These are phyloP conservation scores for Persicaria tinctoria DNA, from an alignment of 148 eudicot species.

Conservation along the genomic window DNA sequence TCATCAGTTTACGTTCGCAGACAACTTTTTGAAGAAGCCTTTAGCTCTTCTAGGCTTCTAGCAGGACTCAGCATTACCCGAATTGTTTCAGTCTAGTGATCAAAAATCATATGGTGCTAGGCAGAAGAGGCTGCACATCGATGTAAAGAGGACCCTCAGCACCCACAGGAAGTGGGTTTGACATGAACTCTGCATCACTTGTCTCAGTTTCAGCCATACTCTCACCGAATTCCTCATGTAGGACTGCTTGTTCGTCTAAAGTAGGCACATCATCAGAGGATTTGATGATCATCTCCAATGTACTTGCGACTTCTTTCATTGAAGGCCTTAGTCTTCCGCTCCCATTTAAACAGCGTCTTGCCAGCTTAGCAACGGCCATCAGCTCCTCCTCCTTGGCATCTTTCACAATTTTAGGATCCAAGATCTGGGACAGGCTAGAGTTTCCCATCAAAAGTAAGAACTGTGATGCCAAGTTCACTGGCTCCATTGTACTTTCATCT, in stretches of 20 bases:
- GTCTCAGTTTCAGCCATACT: too few species aligned
- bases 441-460: not conserved
- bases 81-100: too few species aligned
- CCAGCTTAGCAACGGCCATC: not conserved
- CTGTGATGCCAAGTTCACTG: conserved; percentile 1
- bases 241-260: not conserved
- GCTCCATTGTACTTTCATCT: not conserved
- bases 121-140: not conserved
- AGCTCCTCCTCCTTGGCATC: conserved; percentile 9
- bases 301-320: conserved; percentile 8
- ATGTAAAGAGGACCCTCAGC: not conserved
- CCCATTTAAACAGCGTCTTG: not conserved
- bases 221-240: not conserved
- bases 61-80: too few species aligned
- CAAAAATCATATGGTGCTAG: not conserved
- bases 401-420: not conserved
- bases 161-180: not conserved
- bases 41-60: too few species aligned
- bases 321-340: conserved; percentile 3
- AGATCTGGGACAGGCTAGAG: not conserved
- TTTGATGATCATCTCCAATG: conserved; percentile 8
- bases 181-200: not conserved
- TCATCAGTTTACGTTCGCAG: too few species aligned
- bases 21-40: too few species aligned
- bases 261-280: not conserved